Base-by-base conservation (phyloP, 2,329 filamentous ascomycete species). In the Cryphonectria japonica region DNA sequence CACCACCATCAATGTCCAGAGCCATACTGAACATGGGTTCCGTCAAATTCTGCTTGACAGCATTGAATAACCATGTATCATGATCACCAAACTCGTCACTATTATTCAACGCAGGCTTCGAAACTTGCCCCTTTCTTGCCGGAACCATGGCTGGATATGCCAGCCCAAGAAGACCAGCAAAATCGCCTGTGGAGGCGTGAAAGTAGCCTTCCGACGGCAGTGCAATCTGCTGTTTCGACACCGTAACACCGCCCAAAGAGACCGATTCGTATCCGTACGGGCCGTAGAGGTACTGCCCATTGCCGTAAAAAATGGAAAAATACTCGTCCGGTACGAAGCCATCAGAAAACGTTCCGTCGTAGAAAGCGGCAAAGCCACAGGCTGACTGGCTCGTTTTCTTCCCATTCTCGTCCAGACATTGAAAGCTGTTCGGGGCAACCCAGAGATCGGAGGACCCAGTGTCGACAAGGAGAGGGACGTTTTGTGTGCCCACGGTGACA, bases 381-480 rank as follows among this genome's bases (percentile, higher is more conserved):
- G 3, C 34, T 0, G 43, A 29, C 22, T 37, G 52, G 4, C 29
- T 22, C 3, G 41, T 26, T n/a, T 60, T 60, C 3, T 66, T 41
- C 6, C 46, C 46, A 14, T 62, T 32, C n/a, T 67, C 22, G 2
- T 71, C 67, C 13, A 73, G 69, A 29, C 71, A 73, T 32, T 63
- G 37, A 26, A 73, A 73, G 26, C 26, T 67, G 2, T 32, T 60
- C 0, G 71, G 59, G 2, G 63, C 67, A 1, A 69, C 71, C 71
- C 71, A 73, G 1, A 73, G 63, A 52, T 73, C 71, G 8, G 71
- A 66, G 4, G 78, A 79, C 0, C 78, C 78, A 1, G 78, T 79
- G 62, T 79, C 78, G 22, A 79, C 67, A 41, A 75, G 76, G 13
- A 79, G 73, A 0, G 76, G 73, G 22, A 79, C 69, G 3, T 65